Evolutionary conservation across 768 basidiomycete genomes (phyloP).

Genomic region (Phallus indusiatus): DNA sequence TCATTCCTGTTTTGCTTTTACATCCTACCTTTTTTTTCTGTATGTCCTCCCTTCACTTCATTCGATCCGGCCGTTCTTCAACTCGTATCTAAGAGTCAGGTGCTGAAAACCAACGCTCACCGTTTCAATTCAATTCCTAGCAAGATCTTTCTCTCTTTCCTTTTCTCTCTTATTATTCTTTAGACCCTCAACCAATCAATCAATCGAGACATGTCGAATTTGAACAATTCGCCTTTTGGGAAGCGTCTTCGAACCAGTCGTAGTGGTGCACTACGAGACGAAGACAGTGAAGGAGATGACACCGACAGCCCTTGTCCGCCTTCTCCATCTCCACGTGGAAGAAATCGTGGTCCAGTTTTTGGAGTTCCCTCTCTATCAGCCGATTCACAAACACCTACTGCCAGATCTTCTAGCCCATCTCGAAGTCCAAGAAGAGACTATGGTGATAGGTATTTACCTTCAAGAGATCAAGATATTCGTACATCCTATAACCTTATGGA

Average conservation of each 20-base stretch:
- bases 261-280: constrained; percentile 30
- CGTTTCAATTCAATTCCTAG: neutral
- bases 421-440: constrained; percentile 32
- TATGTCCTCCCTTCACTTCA: neutral
- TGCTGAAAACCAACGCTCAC: neutral
- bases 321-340: constrained; percentile 30
- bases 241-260: constrained; percentile 61
- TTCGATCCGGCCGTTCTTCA: neutral
- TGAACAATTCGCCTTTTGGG: constrained; percentile 80
- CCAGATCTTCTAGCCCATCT: constrained; percentile 31
- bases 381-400: constrained; percentile 38
- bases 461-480: constrained; percentile 49
- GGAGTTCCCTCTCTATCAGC: constrained; percentile 27
- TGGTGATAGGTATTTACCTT: constrained; percentile 53
- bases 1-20: neutral
- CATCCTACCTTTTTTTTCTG: neutral
- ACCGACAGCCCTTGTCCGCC: neutral
- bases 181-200: constrained; percentile 18
- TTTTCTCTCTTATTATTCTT: neutral
- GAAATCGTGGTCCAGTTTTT: constrained; percentile 48
- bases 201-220: too few species aligned
- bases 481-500: constrained; percentile 55
- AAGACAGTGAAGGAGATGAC: neutral
- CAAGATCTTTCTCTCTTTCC: neutral
- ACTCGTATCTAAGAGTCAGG: neutral